Evolutionary conservation across 1,284 basidiomycete species (phyloP), one percentile per base, ranked within the genome.

Genomic region (Rhodotorula sp.): DNA sequence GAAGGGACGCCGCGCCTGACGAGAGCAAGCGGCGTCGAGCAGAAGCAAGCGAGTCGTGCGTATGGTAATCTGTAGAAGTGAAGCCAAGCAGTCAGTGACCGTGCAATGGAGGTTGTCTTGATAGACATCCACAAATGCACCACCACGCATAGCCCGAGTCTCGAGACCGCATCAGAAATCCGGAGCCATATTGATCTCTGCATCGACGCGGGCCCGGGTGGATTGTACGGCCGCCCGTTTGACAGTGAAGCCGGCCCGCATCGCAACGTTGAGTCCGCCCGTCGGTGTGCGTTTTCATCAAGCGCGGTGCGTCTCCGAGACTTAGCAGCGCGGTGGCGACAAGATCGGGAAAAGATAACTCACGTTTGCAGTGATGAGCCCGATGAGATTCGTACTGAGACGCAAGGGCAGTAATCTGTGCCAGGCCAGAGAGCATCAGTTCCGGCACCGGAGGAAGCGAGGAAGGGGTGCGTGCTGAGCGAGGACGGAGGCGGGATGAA

Each of bases 191-290:
- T 68, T 65, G 70, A 55, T 71, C 60, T 71, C 70, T 71, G 60
- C 70, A 71, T 50, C 60, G 70, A 66, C 66, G 18, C 21, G 57
- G 43, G 43, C 66, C 66, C 66, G 66, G 60, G 65, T 38, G 70
- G 70, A 60, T 71, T 71, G 70, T 71, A 71, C 70, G 70, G 67
- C 67, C 70, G 62, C 66, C 60, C 70, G 63, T 68, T 68, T 60
- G 64, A 63, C 62, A 56, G 54, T 58, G 45, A 58, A 64, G 66
- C 48, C 62, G 62, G 62, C 62, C 45, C 56, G 60, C 63, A 62
- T 62, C 70, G 63, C 66, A 14, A 31, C 54, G 49, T 71, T 47
- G 43, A 71, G 70, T 65, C 70, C 70, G 70, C 70, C 70, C 70
- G 66, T 71, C 70, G 70, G 70, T 43, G 52, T 19, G 64, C 59